A percentile compares a stretch with the other conserved stretches of the same genome.
Evolutionary conservation across 768 basidiomycete species (phyloP).

Genomic region (Cyclocybe cylindracea): DNA sequence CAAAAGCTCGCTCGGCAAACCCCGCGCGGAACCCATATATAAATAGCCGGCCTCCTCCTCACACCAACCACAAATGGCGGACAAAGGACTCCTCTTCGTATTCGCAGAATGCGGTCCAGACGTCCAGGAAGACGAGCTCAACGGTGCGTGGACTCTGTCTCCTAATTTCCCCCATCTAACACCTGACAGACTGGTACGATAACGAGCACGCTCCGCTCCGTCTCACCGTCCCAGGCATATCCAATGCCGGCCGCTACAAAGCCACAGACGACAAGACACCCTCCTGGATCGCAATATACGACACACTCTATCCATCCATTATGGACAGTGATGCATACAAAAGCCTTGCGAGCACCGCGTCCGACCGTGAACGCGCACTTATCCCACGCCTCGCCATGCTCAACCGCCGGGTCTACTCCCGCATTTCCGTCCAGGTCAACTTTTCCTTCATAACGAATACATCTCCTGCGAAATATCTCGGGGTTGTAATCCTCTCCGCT

Average conservation of each 20-base stretch:
- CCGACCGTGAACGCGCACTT: conserved; percentile 27
- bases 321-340: conserved; percentile 22
- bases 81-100: conserved; percentile 31
- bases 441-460: conserved; percentile 6
- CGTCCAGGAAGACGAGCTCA: conserved; percentile 31
- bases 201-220: conserved; percentile 33
- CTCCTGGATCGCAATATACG: conserved; percentile 28
- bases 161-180: not conserved
- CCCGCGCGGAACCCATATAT: not conserved
- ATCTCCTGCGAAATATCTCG: conserved; percentile 22
- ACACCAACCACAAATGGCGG: conserved; percentile 14
- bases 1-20: not conserved
- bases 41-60: conserved; percentile 1
- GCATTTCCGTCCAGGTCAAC: conserved; percentile 16
- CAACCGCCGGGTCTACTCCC: conserved; percentile 26
- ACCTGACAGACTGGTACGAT: conserved; percentile 34
- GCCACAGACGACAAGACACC: conserved; percentile 22
- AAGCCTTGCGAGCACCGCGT: conserved; percentile 21
- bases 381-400: conserved; percentile 21
- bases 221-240: conserved; percentile 30
- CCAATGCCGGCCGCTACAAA: conserved; percentile 32
- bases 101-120: conserved; percentile 27
- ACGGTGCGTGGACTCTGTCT: conserved; percentile 20
- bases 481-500: conserved; percentile 21
- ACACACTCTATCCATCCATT: conserved; percentile 24